Conservation (phyloP, 2,329 filamentous ascomycete genomes). For the Grosmannia serpens region DNA sequence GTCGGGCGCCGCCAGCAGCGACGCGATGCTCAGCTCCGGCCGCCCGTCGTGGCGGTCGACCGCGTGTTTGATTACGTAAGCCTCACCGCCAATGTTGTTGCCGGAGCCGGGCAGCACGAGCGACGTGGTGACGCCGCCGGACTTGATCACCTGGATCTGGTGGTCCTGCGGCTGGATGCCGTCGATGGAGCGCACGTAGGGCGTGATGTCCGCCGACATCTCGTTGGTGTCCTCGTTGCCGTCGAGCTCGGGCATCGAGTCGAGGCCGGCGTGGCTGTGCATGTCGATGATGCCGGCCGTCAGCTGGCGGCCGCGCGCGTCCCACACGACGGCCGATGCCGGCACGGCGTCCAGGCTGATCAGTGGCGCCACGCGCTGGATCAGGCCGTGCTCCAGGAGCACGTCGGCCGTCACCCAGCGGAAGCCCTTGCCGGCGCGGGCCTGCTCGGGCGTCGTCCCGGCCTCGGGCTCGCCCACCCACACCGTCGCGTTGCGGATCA, state of each 20-base stretch:
- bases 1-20: conserved; percentile 56
- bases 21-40: conserved; percentile 48
- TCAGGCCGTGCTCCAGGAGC: conserved; percentile 48
- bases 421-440: conserved; percentile 46
- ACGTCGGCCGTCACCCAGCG: conserved; percentile 50
- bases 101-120: conserved; percentile 55
- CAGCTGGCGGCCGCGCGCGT: conserved; percentile 48
- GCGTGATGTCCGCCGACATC: conserved; percentile 51
- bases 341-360: conserved; percentile 31
- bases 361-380: conserved; percentile 36
- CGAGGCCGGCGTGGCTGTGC: conserved; percentile 55
- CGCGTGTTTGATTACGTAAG: conserved; percentile 57
- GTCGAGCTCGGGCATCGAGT: conserved; percentile 40
- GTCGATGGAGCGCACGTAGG: conserved; percentile 57
- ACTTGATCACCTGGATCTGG: conserved; percentile 59
- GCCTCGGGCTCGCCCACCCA: conserved; percentile 51
- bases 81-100: conserved; percentile 66
- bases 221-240: conserved; percentile 54
- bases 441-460: conserved; percentile 41
- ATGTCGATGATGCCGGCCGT: conserved; percentile 61
- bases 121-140: conserved; percentile 59
- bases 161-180: conserved; percentile 51
- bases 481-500: conserved; percentile 55
- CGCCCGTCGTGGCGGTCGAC: conserved; percentile 49
- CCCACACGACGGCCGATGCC: conserved; percentile 36